phyloP scores from a whole-genome alignment of 768 basidiomycete genomes.

The Cyclocybe aegerita region DNA sequence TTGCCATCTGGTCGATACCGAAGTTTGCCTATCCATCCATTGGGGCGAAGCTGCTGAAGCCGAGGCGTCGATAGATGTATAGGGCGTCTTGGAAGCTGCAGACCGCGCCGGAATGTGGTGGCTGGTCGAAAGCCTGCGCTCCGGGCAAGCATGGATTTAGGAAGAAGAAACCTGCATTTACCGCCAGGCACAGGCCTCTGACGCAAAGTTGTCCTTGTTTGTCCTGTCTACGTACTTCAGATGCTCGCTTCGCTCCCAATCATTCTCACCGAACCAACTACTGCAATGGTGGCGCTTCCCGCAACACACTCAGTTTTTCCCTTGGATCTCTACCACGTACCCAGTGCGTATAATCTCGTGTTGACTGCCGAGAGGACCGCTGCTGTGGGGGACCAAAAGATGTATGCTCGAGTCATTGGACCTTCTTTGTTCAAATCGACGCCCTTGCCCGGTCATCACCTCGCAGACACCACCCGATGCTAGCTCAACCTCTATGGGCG shows the following conservation, averaged over 20 bases:
- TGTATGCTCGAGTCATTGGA: no score
- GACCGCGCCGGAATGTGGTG: slow-evolving; percentile 15
- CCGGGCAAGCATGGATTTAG: slow-evolving; percentile 28
- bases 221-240: not conserved
- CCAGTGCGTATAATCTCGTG: no score
- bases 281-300: no score
- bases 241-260: not conserved
- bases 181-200: not conserved
- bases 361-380: no score
- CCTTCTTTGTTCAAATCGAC: no score
- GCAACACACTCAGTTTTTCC: no score
- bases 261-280: no score
- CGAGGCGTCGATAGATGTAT: slow-evolving; percentile 11
- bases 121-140: slow-evolving; percentile 26
- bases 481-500: no score
- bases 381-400: no score
- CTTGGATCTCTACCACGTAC: no score
- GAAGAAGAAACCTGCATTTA: slow-evolving; percentile 4
- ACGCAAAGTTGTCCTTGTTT: not conserved
- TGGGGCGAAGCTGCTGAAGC: slow-evolving; percentile 16
- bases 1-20: slow-evolving; percentile 35
- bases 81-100: slow-evolving; percentile 12
- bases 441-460: no score
- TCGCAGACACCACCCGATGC: no score
- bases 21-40: slow-evolving; percentile 24